Evolutionary conservation across 1,284 basidiomycete species (phyloP), one percentile per base, ranked within the genome.

Genomic region (Leccinum solheimii): DNA sequence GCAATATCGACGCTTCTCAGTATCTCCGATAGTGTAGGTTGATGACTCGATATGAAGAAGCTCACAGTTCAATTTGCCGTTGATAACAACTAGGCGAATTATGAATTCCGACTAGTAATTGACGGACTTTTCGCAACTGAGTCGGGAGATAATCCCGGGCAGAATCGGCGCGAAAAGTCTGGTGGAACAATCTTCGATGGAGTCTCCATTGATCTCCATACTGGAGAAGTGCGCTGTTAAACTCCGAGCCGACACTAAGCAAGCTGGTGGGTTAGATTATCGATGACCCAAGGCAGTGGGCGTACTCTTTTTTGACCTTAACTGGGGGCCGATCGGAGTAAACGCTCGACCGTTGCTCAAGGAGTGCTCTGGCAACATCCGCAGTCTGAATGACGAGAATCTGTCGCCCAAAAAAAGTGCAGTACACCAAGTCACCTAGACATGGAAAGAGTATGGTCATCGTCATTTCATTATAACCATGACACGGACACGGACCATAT

Each of bases 311-410:
- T 8, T 60, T 62, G 14, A 61, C 56, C 58, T 30, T 67, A 16
- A 75, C 65, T 32, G 61, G 74, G 3, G 77, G 76, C 11, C 76
- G 67, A 56, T 74, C 77, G 1, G 77, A 74, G 48, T 78, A 79
- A 43, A 71, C 58, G 21, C 53, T 62, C 6, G 76, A 73, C 16
- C 77, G 72, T 54, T 73, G 75, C 21, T 76, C 73, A 2, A 79
- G 67, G 1, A 78, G 62, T 45, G 69, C 70, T 52, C 68, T 72
- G 2, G 78, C 78, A 16, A 69, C 61, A 53, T 69, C 68, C 16
- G 56, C 55, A 30, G 72, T 73, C 56, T 77, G 75, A 36, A 78
- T 61, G 52, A 79, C 21, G 23, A 76, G 51, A 30, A 73, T 63
- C 27, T 61, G 58, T 21, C 62, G 63, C 6, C 72, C 71, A 1